Conservation (phyloP, 352 stramenopile species). For the Bremia lactucae region DNA sequence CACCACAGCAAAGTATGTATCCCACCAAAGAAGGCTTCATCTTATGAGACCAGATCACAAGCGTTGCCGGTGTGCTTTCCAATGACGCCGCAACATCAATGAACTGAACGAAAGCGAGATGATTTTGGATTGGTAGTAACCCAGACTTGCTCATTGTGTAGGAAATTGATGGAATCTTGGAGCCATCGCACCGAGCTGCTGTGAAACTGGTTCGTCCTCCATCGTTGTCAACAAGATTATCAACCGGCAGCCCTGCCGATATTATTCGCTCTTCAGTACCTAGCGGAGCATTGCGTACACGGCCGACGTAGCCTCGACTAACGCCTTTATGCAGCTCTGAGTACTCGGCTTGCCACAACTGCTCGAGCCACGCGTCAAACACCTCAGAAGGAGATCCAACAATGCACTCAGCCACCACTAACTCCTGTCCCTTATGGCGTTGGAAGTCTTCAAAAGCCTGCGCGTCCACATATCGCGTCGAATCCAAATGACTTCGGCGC, state of each 20-base stretch:
- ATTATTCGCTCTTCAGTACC: conserved; percentile 62
- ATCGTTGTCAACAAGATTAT: conserved; percentile 17
- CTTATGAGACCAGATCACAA: conserved; percentile 45
- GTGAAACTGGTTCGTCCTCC: conserved; percentile 19
- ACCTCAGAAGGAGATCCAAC: conserved; percentile 29
- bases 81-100: conserved; percentile 32
- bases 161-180: conserved; percentile 37
- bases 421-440: conserved; percentile 42
- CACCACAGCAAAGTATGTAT: conserved; percentile 39
- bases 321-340: conserved; percentile 34
- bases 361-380: conserved; percentile 54
- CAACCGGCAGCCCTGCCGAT: conserved; percentile 26
- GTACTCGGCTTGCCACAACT: conserved; percentile 32
- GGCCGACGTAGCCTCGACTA: conserved; percentile 44
- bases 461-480: conserved; percentile 22
- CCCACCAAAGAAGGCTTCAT: conserved; percentile 25
- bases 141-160: conserved; percentile 47
- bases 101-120: conserved; percentile 60
- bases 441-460: conserved; percentile 38
- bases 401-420: conserved; percentile 47
- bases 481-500: conserved; percentile 16
- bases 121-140: conserved; percentile 33
- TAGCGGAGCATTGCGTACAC: conserved; percentile 32
- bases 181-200: conserved; percentile 9
- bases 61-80: conserved; percentile 27